Evolutionary conservation across 768 basidiomycete genomes (phyloP).

Genomic region (Chalciporus chontae): DNA sequence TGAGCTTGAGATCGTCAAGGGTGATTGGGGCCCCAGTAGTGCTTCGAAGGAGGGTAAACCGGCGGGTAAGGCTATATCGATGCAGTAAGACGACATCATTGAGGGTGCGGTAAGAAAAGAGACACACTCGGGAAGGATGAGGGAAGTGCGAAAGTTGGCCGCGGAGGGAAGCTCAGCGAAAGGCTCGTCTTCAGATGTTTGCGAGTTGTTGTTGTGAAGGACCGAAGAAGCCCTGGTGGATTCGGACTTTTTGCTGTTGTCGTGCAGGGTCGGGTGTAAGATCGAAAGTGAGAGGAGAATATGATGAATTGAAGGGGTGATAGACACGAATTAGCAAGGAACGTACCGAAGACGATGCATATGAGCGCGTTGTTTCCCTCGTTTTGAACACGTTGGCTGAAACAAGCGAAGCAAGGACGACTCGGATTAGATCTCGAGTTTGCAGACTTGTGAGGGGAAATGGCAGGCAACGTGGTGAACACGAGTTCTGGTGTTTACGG

Average conservation of each 20-base stretch:
- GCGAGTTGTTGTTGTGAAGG: slow-evolving; percentile 31
- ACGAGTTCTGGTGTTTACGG: slow-evolving; percentile 53
- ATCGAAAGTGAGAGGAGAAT: slow-evolving; percentile 17
- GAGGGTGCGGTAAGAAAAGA: slow-evolving; percentile 8
- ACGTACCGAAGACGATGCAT: slow-evolving; percentile 87
- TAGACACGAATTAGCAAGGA: slow-evolving; percentile 27
- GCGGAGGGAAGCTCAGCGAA: slow-evolving; percentile 61
- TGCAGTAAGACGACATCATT: slow-evolving; percentile 10
- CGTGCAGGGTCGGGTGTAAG: slow-evolving; percentile 24
- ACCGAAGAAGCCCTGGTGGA: slow-evolving; percentile 44
- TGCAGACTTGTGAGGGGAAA: slow-evolving; percentile 26
- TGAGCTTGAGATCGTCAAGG: slow-evolving; percentile 59
- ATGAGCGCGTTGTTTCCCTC: slow-evolving; percentile 40
- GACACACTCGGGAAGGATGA: slow-evolving; percentile 81
- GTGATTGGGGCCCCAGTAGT: slow-evolving; percentile 62
- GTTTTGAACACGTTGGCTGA: slow-evolving; percentile 67
- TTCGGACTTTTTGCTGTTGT: slow-evolving; percentile 75
- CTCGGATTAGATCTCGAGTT: slow-evolving; percentile 32
- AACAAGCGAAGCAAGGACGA: slow-evolving; percentile 23
- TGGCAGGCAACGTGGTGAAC: slow-evolving; percentile 69
- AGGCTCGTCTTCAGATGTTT: slow-evolving; percentile 34
- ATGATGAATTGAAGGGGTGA: slow-evolving; percentile 24
- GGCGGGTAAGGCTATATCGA: slow-evolving; percentile 64
- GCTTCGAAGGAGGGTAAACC: slow-evolving; percentile 76
- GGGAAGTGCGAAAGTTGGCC: slow-evolving; percentile 81